Base-by-base conservation (phyloP, 2,329 filamentous ascomycete species). In the Didymella exigua region DNA sequence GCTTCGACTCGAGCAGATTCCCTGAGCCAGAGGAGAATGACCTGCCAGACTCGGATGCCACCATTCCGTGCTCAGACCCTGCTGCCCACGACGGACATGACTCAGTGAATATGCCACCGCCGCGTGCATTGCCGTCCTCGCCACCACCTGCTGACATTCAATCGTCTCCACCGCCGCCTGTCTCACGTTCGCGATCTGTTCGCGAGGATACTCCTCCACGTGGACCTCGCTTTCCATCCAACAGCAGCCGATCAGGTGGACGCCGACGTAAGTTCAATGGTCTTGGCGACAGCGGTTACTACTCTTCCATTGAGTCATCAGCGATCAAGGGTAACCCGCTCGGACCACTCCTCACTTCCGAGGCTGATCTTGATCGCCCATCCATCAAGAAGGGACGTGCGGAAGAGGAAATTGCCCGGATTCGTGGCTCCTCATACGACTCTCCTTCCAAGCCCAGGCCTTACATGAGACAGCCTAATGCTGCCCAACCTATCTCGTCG, bases 251-350 rank as follows among this genome's bases (percentile, higher is more conserved):
- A 37, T 81, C 78, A 27, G 86, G 86, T 46, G 84, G 86, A 33
- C 87, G 88, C 62, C 91, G 90, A 77, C 88, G 89, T 62, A 93
- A 91, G 74, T 86, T 89, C 67, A 84, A 85, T 26, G 88, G 89
- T 11, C 88, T 96, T 80, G 91, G 90, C 68, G 95, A 99, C 75
- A 98, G 93, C 72, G 95, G 95, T 34, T 99, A 98, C 76, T 96
- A 96, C 72, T 98, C 95, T 1, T 97, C 93, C 0, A 83, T 98
- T 16, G 93, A 97, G 66, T 98, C 95, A 2, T 98, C 95, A 0
- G 91, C 84, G 13, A 84, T 91, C 72, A 86, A 93, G 55, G 87
- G 89, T 42, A 86, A 87, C 60, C 84, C 85, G 61, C 81, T 84
- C 56, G 79, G 79, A 14, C 81, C 85, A 52, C 81, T 90, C 16